Evolutionary conservation across 2,329 filamentous ascomycete genomes (phyloP).

Genomic region (Fusarium chuoi): DNA sequence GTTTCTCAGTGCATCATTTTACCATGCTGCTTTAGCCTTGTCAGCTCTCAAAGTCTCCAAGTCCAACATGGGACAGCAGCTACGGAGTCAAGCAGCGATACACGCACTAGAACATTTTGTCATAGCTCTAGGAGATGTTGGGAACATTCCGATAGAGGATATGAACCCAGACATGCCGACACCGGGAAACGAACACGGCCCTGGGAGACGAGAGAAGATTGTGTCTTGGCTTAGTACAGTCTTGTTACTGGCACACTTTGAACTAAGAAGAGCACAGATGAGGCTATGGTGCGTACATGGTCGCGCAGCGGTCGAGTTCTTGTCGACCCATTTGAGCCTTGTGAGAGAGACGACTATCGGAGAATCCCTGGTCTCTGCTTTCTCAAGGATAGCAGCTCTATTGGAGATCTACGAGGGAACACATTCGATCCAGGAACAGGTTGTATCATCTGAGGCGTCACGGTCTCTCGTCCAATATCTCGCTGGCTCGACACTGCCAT

Average conservation of each 20-base stretch:
- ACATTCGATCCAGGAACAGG: slow-evolving; percentile 8
- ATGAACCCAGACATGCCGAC: neutral
- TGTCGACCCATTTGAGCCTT: slow-evolving; percentile 9
- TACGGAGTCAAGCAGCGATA: slow-evolving; percentile 1
- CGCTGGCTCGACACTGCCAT: neutral
- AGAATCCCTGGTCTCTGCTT: slow-evolving; percentile 23
- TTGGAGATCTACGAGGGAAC: slow-evolving; percentile 35
- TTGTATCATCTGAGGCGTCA: slow-evolving; percentile 9
- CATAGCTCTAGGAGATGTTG: slow-evolving; percentile 11
- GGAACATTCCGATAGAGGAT: slow-evolving; percentile 10
- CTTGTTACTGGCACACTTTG: slow-evolving; percentile 25
- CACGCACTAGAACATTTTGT: slow-evolving; percentile 33
- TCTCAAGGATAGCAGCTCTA: slow-evolving; percentile 28
- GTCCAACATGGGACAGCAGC: neutral
- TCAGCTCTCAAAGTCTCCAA: slow-evolving; percentile 28
- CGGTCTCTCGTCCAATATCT: slow-evolving; percentile 3
- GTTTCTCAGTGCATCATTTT: slow-evolving; percentile 16
- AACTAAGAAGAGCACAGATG: slow-evolving; percentile 26
- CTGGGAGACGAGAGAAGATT: slow-evolving; percentile 1
- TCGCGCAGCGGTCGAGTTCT: slow-evolving; percentile 23
- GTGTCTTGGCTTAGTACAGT: slow-evolving; percentile 29
- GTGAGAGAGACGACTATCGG: slow-evolving; percentile 6
- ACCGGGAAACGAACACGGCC: neutral
- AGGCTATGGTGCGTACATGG: slow-evolving; percentile 33
- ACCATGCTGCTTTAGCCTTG: slow-evolving; percentile 23